Conservation (phyloP, 768 basidiomycete genomes). For the Inosperma sp. region DNA sequence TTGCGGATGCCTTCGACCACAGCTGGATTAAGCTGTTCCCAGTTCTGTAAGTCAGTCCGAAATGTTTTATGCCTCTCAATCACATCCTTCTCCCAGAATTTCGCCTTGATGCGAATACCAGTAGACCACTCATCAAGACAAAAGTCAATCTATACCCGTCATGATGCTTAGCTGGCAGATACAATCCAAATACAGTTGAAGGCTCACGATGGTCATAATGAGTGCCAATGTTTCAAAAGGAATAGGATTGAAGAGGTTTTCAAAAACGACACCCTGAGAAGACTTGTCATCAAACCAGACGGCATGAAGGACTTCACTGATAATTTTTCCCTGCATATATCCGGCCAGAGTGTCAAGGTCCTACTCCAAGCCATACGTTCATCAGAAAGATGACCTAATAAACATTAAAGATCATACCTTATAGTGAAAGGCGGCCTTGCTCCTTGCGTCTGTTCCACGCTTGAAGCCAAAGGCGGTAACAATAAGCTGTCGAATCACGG, state of each 20-base stretch:
- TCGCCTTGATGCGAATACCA: conserved; percentile 5
- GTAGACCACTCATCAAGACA: conserved; percentile 11
- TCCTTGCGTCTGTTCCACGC: background rate
- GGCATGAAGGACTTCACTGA: conserved; percentile 9
- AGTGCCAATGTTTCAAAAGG: conserved; percentile 13
- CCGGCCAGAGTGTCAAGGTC: background rate
- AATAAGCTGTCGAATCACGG: background rate
- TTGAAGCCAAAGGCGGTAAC: conserved; percentile 2
- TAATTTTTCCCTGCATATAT: conserved; percentile 11
- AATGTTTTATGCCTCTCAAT: conserved; percentile 6
- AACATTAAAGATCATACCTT: background rate
- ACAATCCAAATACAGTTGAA: no score
- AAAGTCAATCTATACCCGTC: conserved; percentile 11
- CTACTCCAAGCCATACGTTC: background rate
- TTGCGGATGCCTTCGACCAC: background rate
- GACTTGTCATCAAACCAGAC: conserved; percentile 15
- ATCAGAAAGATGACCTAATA: background rate
- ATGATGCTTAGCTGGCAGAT: no score
- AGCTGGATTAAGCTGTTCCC: background rate
- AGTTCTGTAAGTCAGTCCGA: background rate
- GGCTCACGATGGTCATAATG: conserved; percentile 5
- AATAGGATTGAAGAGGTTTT: conserved; percentile 13
- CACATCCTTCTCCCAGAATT: conserved; percentile 9
- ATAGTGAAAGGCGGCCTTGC: conserved; percentile 9
- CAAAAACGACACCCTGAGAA: conserved; percentile 10